These are phyloP conservation scores for Neofusicoccum sp. DNA, from an alignment of 2,329 filamentous ascomycete genomes.

Conservation along the genomic window DNA sequence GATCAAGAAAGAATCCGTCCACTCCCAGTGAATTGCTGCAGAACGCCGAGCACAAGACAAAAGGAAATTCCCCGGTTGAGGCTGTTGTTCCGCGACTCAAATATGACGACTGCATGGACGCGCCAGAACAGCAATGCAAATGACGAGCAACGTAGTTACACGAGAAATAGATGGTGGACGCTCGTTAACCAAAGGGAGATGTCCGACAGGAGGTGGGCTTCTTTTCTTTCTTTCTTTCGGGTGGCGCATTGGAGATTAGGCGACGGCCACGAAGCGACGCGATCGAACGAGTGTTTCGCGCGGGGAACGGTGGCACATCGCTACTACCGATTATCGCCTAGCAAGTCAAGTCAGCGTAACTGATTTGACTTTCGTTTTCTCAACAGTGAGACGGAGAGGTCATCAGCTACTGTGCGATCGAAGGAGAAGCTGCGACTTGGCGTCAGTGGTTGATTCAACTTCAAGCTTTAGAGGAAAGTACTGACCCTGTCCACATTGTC, in stretches of 20 bases:
- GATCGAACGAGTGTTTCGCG: slow-evolving; percentile 1
- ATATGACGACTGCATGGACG: not conserved
- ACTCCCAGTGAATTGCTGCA: slow-evolving; percentile 12
- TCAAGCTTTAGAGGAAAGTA: slow-evolving; percentile 26
- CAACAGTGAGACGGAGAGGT: slow-evolving; percentile 19
- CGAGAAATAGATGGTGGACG: slow-evolving; percentile 18
- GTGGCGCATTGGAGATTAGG: not conserved
- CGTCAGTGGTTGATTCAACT: slow-evolving; percentile 10
- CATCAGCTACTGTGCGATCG: slow-evolving; percentile 54
- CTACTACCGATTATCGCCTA: slow-evolving; percentile 15
- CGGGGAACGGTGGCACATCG: not conserved
- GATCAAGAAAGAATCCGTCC: slow-evolving; percentile 1
- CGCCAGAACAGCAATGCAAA: slow-evolving; percentile 3
- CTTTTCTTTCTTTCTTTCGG: not conserved
- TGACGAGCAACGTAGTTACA: slow-evolving; percentile 17
- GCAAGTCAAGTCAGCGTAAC: slow-evolving; percentile 19
- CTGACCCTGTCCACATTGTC: slow-evolving; percentile 63
- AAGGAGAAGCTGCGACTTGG: slow-evolving; percentile 42
- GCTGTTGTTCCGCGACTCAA: not conserved
- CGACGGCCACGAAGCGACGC: not conserved
- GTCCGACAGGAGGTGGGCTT: not conserved
- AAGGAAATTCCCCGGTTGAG: not conserved
- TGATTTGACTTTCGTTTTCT: slow-evolving; percentile 20
- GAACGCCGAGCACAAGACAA: slow-evolving; percentile 8
- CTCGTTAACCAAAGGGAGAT: slow-evolving; percentile 8